Conservation (phyloP, 805 yeast genomes). For the Candida endomychidarum region DNA sequence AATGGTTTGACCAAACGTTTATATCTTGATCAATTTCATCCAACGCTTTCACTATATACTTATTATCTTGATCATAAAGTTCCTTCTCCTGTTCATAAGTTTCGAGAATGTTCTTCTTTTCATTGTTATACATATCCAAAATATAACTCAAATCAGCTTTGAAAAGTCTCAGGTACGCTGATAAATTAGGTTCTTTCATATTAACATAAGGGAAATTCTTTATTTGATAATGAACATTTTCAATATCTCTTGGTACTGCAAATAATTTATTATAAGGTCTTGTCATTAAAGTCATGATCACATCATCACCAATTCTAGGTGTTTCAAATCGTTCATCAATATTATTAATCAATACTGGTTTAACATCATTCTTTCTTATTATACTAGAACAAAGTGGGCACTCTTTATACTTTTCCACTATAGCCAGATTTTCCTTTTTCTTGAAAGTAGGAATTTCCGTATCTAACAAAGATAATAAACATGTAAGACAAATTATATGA, state of each 20-base stretch:
- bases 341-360: slow-evolving; percentile 58
- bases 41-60: slow-evolving; percentile 54
- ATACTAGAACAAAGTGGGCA: slow-evolving; percentile 79
- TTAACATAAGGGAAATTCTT: slow-evolving; percentile 57
- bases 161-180: slow-evolving; percentile 63
- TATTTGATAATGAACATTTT: slow-evolving; percentile 15
- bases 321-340: slow-evolving; percentile 55
- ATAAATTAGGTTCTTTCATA: slow-evolving; percentile 24
- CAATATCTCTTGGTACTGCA: slow-evolving; percentile 48
- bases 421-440: slow-evolving; percentile 34
- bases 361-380: slow-evolving; percentile 51
- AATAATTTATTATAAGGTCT: slow-evolving; percentile 43
- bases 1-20: slow-evolving; percentile 28
- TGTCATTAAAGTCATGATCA: slow-evolving; percentile 62
- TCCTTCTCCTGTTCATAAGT: slow-evolving; percentile 58
- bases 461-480: slow-evolving; percentile 70
- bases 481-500: slow-evolving; percentile 83
- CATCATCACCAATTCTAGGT: slow-evolving; percentile 58
- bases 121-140: slow-evolving; percentile 55
- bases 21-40: slow-evolving; percentile 51
- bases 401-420: slow-evolving; percentile 53
- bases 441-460: slow-evolving; percentile 45
- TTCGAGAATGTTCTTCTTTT: slow-evolving; percentile 50
- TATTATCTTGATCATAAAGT: slow-evolving; percentile 60
- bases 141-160: slow-evolving; percentile 61